Evolutionary conservation across 2,329 filamentous ascomycete species (phyloP), one percentile per base, ranked within the genome.

Genomic region (Fusarium sp.): DNA sequence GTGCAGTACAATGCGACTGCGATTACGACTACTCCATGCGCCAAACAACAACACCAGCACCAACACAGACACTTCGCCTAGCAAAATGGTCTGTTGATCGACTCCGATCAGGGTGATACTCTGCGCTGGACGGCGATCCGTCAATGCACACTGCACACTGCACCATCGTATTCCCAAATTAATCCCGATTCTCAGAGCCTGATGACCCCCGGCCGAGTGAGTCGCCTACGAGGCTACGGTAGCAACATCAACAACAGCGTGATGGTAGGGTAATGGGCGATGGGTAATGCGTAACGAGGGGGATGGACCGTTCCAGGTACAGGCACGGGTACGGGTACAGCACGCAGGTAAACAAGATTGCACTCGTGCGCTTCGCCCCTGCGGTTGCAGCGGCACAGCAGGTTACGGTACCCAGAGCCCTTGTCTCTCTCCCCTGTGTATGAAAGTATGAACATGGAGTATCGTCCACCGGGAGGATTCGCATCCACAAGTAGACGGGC

Each of bases 361-460:
- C 62, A 53, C 22, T 50, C 35, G 24, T 47, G 41, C 52, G 49
- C 56, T 49, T 54, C 39, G 43, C 30, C 35, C 35, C 43, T 49
- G 61, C 51, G 55, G 22, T 50, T 26, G 33, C 51, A 35, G 65
- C 46, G 65, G 65, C 65, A 64, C 65, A 68, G 65, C 50, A 65
- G 65, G 65, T 52, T 68, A 68, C 65, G 10, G 65, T 68, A 68
- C 65, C 65, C 65, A 33, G 44, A 47, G 49, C n/a, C 64, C 64
- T 26, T 54, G 64, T 49, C 49, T 49, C n/a, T 43, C 20, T 24
- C 24, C 37, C 39, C 30, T 35, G 28, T 30, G 28, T 13, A 13
- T 30, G 28, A 30, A 30, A 30, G 28, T 30, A 32, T 30, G 39
- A 28, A 45, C 43, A 55, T 55, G 49, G 47, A 43, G 43, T 41